Evolutionary conservation across 2,329 filamentous ascomycete genomes (phyloP).

Genomic region (Whalleya microplaca): DNA sequence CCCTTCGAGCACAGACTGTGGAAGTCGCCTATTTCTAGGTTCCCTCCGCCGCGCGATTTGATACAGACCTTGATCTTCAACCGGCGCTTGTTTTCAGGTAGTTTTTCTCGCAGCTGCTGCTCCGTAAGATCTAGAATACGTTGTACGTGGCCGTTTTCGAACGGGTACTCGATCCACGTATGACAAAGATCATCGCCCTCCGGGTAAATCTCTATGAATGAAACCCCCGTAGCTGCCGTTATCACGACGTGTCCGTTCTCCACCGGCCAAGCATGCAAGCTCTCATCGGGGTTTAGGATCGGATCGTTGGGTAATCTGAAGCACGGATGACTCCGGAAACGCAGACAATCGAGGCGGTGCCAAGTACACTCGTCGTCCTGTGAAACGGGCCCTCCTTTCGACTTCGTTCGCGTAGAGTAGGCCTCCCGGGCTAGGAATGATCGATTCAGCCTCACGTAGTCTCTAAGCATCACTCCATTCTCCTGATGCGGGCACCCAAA

Average conservation of each 20-base stretch:
- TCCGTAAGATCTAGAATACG: constrained; percentile 78
- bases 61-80: constrained; percentile 72
- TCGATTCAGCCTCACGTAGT: constrained; percentile 83
- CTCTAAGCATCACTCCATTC: constrained; percentile 87
- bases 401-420: constrained; percentile 84
- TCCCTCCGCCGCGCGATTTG: constrained; percentile 76
- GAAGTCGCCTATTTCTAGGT: constrained; percentile 78
- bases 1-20: constrained; percentile 70
- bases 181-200: constrained; percentile 82
- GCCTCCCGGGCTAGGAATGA: constrained; percentile 81
- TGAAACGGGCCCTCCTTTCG: constrained; percentile 75
- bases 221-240: constrained; percentile 79
- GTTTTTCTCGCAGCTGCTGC: constrained; percentile 68
- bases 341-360: constrained; percentile 87
- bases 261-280: constrained; percentile 84
- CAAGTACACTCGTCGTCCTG: constrained; percentile 85
- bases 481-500: constrained; percentile 91
- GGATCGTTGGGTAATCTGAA: constrained; percentile 83
- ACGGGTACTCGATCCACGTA: constrained; percentile 78
- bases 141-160: constrained; percentile 64
- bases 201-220: constrained; percentile 80
- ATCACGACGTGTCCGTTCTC: constrained; percentile 77
- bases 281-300: constrained; percentile 66
- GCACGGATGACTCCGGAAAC: constrained; percentile 87
- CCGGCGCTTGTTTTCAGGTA: constrained; percentile 76